Percentiles rank a stretch among this genome's conserved stretches.
phyloP scores from a whole-genome alignment of 352 stramenopile species.

The Globisporangium middletonii region DNA sequence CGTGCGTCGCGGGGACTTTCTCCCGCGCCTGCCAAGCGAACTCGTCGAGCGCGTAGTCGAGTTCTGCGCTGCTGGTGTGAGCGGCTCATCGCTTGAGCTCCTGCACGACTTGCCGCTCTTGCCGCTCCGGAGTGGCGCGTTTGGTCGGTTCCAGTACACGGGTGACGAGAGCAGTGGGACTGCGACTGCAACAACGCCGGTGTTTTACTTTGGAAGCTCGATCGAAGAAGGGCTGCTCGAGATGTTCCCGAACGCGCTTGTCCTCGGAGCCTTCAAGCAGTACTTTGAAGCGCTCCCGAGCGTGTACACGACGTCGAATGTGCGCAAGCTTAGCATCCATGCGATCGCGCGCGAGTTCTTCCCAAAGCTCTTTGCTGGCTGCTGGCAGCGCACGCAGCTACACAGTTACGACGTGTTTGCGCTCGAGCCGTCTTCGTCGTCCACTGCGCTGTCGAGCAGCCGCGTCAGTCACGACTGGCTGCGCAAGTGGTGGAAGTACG shows the following conservation, averaged over 20 bases:
- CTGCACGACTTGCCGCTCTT: constrained; percentile 42
- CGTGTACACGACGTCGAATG: constrained; percentile 40
- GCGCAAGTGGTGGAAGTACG: constrained; percentile 41
- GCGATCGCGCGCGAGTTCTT: constrained; percentile 36
- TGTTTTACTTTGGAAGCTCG: constrained; percentile 34
- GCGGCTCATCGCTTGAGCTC: constrained; percentile 7
- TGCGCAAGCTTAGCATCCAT: constrained; percentile 24
- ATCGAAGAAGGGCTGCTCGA: constrained; percentile 48
- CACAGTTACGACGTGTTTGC: constrained; percentile 23
- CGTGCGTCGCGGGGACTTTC: constrained; percentile 24
- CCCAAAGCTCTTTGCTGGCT: constrained; percentile 26
- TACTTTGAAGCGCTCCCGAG: constrained; percentile 38
- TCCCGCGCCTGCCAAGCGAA: constrained; percentile 23
- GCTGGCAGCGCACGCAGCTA: constrained; percentile 19
- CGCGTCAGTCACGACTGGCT: constrained; percentile 36
- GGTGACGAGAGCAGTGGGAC: background rate
- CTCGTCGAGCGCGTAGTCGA: constrained; percentile 31
- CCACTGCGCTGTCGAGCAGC: background rate
- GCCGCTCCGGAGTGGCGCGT: constrained; percentile 34
- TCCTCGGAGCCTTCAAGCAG: constrained; percentile 31
- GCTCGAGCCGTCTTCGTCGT: constrained; percentile 11
- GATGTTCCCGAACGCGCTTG: constrained; percentile 31
- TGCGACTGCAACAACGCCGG: constrained; percentile 4
- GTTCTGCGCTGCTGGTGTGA: constrained; percentile 31
- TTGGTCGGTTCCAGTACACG: constrained; percentile 22